Percentiles rank a stretch among this genome's conserved stretches.
Evolutionary conservation across 2,329 filamentous ascomycete species (phyloP).

Genomic region (Cladosporium colombiae): DNA sequence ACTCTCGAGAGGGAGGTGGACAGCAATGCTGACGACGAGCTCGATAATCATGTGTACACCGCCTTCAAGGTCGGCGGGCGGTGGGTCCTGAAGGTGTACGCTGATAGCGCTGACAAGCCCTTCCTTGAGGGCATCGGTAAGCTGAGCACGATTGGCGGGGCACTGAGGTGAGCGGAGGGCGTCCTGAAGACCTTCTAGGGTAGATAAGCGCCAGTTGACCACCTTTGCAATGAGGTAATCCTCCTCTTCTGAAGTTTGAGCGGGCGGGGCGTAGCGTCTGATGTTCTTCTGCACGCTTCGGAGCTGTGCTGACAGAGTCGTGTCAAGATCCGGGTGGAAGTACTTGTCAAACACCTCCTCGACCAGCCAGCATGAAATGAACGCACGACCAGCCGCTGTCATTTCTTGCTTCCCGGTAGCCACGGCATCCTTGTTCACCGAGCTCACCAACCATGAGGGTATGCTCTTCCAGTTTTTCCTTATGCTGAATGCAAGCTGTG

Average conservation of each 20-base stretch:
- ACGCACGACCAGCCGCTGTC: conserved; percentile 88
- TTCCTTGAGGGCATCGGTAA: conserved; percentile 60
- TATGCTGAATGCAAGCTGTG: conserved; percentile 92
- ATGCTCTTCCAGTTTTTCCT: conserved; percentile 88
- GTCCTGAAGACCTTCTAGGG: conserved; percentile 82
- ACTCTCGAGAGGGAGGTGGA: conserved; percentile 86
- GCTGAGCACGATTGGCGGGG: conserved; percentile 64
- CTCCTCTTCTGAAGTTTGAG: conserved; percentile 80
- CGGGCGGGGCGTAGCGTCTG: conserved; percentile 70
- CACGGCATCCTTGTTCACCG: conserved; percentile 82
- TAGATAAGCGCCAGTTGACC: conserved; percentile 89
- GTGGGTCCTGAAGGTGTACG: conserved; percentile 72
- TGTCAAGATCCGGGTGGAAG: conserved; percentile 87
- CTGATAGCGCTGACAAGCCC: conserved; percentile 70
- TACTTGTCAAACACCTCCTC: conserved; percentile 88
- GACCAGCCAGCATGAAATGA: conserved; percentile 85
- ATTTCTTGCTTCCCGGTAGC: conserved; percentile 93
- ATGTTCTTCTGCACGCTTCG: conserved; percentile 89
- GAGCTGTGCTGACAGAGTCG: conserved; percentile 71
- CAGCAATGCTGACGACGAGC: conserved; percentile 79
- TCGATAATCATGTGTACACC: conserved; percentile 92
- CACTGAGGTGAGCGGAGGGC: conserved; percentile 66
- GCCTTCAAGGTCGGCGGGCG: conserved; percentile 79
- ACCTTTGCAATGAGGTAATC: conserved; percentile 86
- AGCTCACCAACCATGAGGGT: conserved; percentile 75